Evolutionary conservation across 2,329 filamentous ascomycete genomes (phyloP), one percentile per base, ranked within the genome.

Genomic region (Grosmannia huntii): DNA sequence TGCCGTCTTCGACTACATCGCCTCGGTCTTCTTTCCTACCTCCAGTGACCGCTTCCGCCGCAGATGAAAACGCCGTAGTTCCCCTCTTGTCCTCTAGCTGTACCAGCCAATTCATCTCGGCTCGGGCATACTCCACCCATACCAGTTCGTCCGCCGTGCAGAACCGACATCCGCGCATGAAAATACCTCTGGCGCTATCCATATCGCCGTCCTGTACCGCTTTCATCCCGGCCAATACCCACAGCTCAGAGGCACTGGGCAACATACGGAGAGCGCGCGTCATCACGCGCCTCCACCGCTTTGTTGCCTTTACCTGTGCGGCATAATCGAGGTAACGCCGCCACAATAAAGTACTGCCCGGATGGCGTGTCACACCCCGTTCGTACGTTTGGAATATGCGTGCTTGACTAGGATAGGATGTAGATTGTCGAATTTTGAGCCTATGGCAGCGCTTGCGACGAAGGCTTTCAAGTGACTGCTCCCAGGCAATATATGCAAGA

Each of bases 311-410:
- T 67, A 84, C 78, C 63, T 83, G 80, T 65, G 84, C 80, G 19
- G 89, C 85, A 70, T 89, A 97, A 60, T 86, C 82, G 60, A 97
- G 84, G 68, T 96, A 96, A 67, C 91, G 88, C 70, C 88, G 84
- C 94, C 94, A 99, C 44, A 99, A 76, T 2, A 80, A 81, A 41
- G 90, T 68, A 67, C 89, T 89, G 4, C 89, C 90, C 1, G 89
- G 87, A 67, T 96, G 94, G 62, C 90, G 89, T 67, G 82, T 80
- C 31, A 91, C 90, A 23, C 83, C 90, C 62, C 94, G 85, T 65
- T 96, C 90, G 64, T 96, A 87, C 62, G 97, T 86, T 69, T 87
- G 87, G 68, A 96, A 90, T 62, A 96, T 86, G 56, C 90, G 87
- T 51, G 86, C 84, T 69, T 95, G 87, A 23, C 89, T 88, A 53